Evolutionary conservation across 352 stramenopile species (phyloP), one percentile per base, ranked within the genome.

Genomic region (Peronospora destructor): DNA sequence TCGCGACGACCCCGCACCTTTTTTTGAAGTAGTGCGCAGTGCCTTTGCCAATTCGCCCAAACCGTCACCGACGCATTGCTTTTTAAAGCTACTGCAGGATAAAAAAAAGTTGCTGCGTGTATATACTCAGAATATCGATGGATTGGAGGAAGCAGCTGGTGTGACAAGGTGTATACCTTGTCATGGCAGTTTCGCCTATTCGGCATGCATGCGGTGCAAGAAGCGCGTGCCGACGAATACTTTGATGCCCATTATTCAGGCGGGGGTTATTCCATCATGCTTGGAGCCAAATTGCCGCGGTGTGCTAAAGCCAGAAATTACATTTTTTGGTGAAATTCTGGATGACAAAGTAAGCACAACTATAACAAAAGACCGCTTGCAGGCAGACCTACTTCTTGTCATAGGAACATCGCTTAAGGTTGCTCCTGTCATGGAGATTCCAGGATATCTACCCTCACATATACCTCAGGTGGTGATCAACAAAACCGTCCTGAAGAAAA

Each of bases 51-150:
- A 73, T 48, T 79, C 69, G 11, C 73, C 93, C 11, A 61, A 73
- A 19, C 95, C 94, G 17, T 98, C 94, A 1, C 59, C 82, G 6
- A 98, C 95, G 9, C 96, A 99, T 71, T 71, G 73, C n/a, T 98
- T 98, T 52, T 71, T 99, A 8, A 91, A 82, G 17, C 49, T 91
- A 34, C 63, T 98, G 35, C 68, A 98, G 59, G 75, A 95, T 53
- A 85, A 95, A 54, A 85, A n/a, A 17, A 94, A 97, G 49, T 61
- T 99, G 28, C 59, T 97, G 50, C 76, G 93, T 3, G 70, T 95
- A 26, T 98, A 98, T 60, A 98, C 95, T 26, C 95, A 99, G 64
- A 99, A 99, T 64, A 98, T 99, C 63, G 97, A 99, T 63, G 94
- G 87, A 0, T 63, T 98, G 28, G 96, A 99, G 59, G 53, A 84